Evolutionary conservation across 805 yeast genomes (phyloP), one percentile per base, ranked within the genome.

Genomic region (Pichia cephalocereana): DNA sequence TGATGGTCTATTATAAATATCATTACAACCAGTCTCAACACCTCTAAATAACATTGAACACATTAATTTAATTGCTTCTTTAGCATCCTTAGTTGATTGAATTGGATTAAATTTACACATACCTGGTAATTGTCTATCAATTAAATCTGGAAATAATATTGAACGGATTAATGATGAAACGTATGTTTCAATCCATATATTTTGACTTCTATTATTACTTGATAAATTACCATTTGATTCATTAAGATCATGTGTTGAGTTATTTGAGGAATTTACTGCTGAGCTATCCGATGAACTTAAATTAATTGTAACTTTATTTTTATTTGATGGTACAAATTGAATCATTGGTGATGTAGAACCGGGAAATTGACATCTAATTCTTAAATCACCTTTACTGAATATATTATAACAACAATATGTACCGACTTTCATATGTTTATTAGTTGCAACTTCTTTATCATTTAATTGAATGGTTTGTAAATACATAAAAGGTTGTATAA

Each of bases 371-470:
- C 77, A 74, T 58, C 80, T 62, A 56, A 88, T 79, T 19, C 96
- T 71, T 38, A 90, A 67, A 62, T 91, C 99, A 6, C 83, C 75
- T 47, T 74, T 75, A 38, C 80, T 69, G 58, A 93, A 86, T 18
- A 83, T 73, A 63, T 93, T 90, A 68, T 80, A 87, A 15, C 81
- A 65, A 62, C 88, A 83, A 54, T 72, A 80, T 0, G 87, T 80
- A 23, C 75, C 75, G 42, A 75, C 51, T 30, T 53, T 53, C 4
- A 64, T 62, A 45, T 62, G 67, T 51, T 56, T 65, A 52, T 48
- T 59, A 17, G 59, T 57, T 32, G 62, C 59, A 14, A 50, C 38
- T 7, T 46, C 43, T 44, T 53, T 53, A 44, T 59, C 64, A 49
- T 75, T 77, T 28, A 73, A 53, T 48, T 61, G 64, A 8, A 63